These are phyloP conservation scores for Aspergillus bombycis DNA, from an alignment of 2,329 filamentous ascomycete species.

Conservation along the genomic window DNA sequence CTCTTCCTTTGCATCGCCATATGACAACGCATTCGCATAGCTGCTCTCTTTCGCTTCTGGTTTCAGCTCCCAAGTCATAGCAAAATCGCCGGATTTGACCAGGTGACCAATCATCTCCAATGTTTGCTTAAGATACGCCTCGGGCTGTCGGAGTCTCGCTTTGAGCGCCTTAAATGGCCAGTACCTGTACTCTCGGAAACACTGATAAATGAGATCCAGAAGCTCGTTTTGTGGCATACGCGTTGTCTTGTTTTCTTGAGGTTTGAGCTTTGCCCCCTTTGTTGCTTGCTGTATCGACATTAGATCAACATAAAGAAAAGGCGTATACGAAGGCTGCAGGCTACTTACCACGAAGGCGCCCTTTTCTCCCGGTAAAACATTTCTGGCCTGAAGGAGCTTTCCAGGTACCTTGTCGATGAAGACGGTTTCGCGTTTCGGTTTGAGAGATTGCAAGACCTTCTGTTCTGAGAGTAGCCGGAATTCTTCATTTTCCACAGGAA, in stretches of 20 bases:
- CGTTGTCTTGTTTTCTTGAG: constrained; percentile 78
- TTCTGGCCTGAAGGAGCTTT: constrained; percentile 62
- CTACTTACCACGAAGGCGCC: constrained; percentile 48
- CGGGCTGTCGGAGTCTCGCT: constrained; percentile 77
- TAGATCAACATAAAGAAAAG: constrained; percentile 16
- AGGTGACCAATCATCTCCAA: constrained; percentile 81
- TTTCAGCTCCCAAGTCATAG: constrained; percentile 82
- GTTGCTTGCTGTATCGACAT: constrained; percentile 44
- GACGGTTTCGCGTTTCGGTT: constrained; percentile 61
- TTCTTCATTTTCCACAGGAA: constrained; percentile 72
- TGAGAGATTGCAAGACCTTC: constrained; percentile 62
- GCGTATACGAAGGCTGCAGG: neutral
- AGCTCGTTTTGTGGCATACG: constrained; percentile 89
- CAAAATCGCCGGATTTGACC: constrained; percentile 80
- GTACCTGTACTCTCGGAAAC: constrained; percentile 84
- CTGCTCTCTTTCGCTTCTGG: constrained; percentile 65
- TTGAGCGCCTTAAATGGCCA: constrained; percentile 93
- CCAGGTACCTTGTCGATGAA: constrained; percentile 49
- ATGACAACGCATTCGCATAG: constrained; percentile 43
- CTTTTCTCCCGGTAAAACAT: constrained; percentile 49
- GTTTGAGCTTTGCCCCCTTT: constrained; percentile 57
- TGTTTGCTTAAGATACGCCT: constrained; percentile 86
- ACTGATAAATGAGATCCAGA: constrained; percentile 78
- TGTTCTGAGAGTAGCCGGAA: constrained; percentile 64
- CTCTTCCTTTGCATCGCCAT: constrained; percentile 56